Conservation (phyloP, 1,284 basidiomycete species). For the Hemileia vastatrix region DNA sequence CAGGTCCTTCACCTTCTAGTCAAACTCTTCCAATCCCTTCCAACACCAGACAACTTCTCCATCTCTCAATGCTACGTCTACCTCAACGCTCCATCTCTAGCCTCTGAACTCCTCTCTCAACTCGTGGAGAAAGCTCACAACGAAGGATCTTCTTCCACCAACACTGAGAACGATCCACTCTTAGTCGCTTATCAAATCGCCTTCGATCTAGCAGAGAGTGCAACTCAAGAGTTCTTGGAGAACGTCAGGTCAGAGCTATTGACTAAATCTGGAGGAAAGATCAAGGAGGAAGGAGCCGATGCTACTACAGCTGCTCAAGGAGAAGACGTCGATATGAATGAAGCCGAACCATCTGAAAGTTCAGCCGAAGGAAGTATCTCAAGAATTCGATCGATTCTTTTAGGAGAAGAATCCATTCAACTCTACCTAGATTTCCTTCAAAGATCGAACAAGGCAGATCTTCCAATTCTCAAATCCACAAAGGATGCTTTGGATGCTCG, state of each 20-base stretch:
- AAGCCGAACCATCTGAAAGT: constrained; percentile 20
- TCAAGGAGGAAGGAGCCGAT: constrained; percentile 8
- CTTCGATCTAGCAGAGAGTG: constrained; percentile 43
- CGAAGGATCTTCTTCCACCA: constrained; percentile 30
- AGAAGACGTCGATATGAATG: constrained; percentile 31
- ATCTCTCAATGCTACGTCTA: constrained; percentile 45
- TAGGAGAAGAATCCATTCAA: constrained; percentile 41
- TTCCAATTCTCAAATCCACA: constrained; percentile 39
- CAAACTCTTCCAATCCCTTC: constrained; percentile 39
- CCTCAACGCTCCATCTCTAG: constrained; percentile 37
- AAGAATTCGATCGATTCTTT: constrained; percentile 37
- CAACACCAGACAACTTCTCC: constrained; percentile 40
- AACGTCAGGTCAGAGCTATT: constrained; percentile 34
- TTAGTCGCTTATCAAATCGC: constrained; percentile 42
- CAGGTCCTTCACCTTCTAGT: constrained; percentile 42
- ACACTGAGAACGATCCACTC: constrained; percentile 36
- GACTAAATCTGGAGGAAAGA: constrained; percentile 18
- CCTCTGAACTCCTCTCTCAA: constrained; percentile 35
- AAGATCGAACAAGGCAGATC: constrained; percentile 40
- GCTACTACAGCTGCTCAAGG: constrained; percentile 24
- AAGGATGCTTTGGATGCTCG: constrained; percentile 43
- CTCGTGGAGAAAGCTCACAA: constrained; percentile 36
- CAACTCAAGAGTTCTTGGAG: constrained; percentile 44
- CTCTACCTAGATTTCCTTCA: constrained; percentile 43
- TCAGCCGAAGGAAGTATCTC: constrained; percentile 29